Conservation (phyloP, 192 early-diverging fungal species). For the Mortierella alpina region DNA sequence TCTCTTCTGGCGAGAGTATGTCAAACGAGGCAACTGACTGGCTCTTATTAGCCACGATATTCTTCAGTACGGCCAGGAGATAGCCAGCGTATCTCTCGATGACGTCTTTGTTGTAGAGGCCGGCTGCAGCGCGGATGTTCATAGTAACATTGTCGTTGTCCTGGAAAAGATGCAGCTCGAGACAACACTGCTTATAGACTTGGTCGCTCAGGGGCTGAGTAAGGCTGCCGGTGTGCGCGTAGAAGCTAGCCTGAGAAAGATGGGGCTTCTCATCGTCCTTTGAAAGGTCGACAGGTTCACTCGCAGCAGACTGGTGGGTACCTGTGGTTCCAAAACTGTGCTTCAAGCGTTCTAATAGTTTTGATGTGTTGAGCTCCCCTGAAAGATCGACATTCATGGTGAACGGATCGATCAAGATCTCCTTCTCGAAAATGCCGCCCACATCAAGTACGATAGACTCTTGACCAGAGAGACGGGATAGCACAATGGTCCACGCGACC, state of each 20-base stretch:
- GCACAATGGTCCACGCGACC: no score
- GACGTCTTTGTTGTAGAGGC: conserved; percentile 5
- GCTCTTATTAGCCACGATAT: conserved; percentile 6
- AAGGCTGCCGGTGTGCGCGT: no score
- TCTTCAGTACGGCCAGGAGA: conserved; percentile 1
- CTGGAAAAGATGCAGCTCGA: no score
- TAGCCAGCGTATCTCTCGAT: conserved; percentile 19
- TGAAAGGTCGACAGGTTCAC: no score
- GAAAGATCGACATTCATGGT: not conserved
- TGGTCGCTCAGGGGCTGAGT: no score
- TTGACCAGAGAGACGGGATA: no score
- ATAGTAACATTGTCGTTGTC: no score
- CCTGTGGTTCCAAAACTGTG: not conserved
- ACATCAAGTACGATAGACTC: no score
- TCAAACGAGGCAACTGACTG: conserved; percentile 5
- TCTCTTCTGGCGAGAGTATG: conserved; percentile 7
- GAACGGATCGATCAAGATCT: not conserved
- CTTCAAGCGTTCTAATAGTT: not conserved
- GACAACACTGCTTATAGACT: no score
- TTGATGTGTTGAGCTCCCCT: not conserved
- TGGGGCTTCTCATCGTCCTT: no score
- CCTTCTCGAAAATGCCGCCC: no score
- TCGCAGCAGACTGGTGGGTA: not conserved
- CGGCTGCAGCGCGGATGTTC: not conserved
- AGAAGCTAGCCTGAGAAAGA: no score